Evolutionary conservation across 306 rosid genomes (phyloP), one percentile per base, ranked within the genome.

Genomic region (Acacia confusa): DNA sequence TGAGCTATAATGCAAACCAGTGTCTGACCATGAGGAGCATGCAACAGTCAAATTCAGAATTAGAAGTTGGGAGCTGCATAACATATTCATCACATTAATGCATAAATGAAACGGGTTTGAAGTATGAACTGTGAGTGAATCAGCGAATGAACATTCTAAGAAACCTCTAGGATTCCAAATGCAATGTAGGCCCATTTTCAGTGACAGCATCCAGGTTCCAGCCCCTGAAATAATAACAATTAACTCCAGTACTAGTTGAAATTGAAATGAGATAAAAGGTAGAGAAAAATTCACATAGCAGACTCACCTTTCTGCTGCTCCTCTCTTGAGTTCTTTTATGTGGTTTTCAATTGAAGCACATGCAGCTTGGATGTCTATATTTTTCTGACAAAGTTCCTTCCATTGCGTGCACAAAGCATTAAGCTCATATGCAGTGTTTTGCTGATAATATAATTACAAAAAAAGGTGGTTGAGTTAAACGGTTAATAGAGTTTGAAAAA

Each of bases 351-450:
- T 70, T 32, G 89, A 78, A 85, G 83, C 88, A 88, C 97, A 93
- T 24, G 90, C 95, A 74, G 79, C 79, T 75, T 86, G 93, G 82
- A 95, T 95, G 84, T 95, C 97, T 66, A 91, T 82, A 87, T 93
- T 95, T 78, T 95, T 95, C 84, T 83, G 88, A 86, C 97, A 93
- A 38, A 93, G 98, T 50, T 95, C 98, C 69, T 76, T 92, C 98
- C 97, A 95, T 89, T 95, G 99, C 2, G 86, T 85, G 88, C 93
- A 88, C 86, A 93, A 78, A 40, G 97, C 97, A 90, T 83, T 90
- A 81, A 95, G 98, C 93, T 95, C 99, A 77, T 86, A 88, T 2
- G 98, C 96, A 44, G 98, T 92, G 77, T 85, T 95, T 93, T 90
- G 97, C 98, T 95, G 93, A 79, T 70, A 81, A 82, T 32, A 70